Percentiles rank a stretch among this genome's conserved stretches.
Conservation (phyloP, 2,329 filamentous ascomycete genomes). For the Sclerotinia glacialis region DNA sequence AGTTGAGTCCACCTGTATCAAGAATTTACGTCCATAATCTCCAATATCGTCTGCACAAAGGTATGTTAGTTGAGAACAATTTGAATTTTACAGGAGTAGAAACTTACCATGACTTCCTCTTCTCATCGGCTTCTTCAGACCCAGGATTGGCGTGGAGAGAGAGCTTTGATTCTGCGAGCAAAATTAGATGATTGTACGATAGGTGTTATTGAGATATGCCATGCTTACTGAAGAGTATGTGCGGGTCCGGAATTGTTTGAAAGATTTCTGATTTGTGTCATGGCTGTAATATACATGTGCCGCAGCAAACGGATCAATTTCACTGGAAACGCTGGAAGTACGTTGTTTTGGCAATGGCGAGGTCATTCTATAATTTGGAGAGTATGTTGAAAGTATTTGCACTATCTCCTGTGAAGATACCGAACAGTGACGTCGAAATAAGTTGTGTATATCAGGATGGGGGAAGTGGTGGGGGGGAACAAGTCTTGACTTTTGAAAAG, state of each 20-base stretch:
- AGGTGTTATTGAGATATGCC: not conserved
- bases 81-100: not conserved
- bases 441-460: not conserved
- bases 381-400: not conserved
- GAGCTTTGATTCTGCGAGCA: slow-evolving; percentile 31
- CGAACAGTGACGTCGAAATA: not conserved
- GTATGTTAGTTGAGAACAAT: slow-evolving; percentile 21
- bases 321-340: slow-evolving; percentile 29
- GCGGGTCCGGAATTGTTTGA: slow-evolving; percentile 34
- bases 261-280: slow-evolving; percentile 30
- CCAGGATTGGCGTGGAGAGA: slow-evolving; percentile 23
- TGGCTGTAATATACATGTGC: slow-evolving; percentile 39
- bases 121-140: slow-evolving; percentile 33
- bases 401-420: not conserved
- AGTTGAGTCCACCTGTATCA: slow-evolving; percentile 82
- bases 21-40: slow-evolving; percentile 70
- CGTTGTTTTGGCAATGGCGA: slow-evolving; percentile 28
- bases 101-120: slow-evolving; percentile 39
- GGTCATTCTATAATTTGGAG: slow-evolving; percentile 28
- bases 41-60: slow-evolving; percentile 64
- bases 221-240: slow-evolving; percentile 38
- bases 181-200: slow-evolving; percentile 19
- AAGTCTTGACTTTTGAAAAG: not conserved
- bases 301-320: slow-evolving; percentile 37
- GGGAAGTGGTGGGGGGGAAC: not conserved